Evolutionary conservation across 2,329 filamentous ascomycete genomes (phyloP), one percentile per base, ranked within the genome.

Genomic region (Verruconis gallopava): DNA sequence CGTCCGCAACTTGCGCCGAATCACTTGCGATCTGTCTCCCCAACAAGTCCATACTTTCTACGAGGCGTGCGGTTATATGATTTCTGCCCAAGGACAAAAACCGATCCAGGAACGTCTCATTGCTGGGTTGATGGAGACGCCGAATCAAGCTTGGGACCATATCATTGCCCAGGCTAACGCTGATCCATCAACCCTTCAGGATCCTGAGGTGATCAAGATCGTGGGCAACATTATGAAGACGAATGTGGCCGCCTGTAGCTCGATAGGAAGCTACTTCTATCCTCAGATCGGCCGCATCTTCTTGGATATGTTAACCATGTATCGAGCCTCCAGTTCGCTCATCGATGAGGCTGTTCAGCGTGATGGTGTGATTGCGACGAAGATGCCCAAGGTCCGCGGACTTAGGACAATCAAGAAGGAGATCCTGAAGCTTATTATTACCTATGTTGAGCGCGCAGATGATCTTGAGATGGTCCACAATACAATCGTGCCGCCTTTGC

Each of bases 171-270:
- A 82, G 56, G 91, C 91, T 18, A 91, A 85, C 42, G 72, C 81
- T 47, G 80, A 95, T 57, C 85, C 91, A 0, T 73, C 78, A 17
- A 86, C 91, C 50, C 71, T 98, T 11, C 85, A 96, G 60, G 86
- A 96, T 55, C 71, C 79, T 9, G 88, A 98, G 52, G 93, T 88
- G 1, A 96, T 98, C 67, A 98, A 98, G 69, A 80, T 98, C 51
- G 88, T 98, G 48, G 91, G 91, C 50, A 98, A 98, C 64, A 95
- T 98, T 58, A 98, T 98, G 91, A 98, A 98, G 74, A 98, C 91
- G 1, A 98, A 98, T 54, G 91, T 98, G 3, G 89, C 93, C n/a
- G 91, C 91, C 25, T 98, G 91, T 62, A 85, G 84, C 25, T 96
- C 91, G 1, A 91, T 98, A 45, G 91, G 93, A 22, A 79, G 85